These are phyloP conservation scores for Volvox reticuliferus DNA, from an alignment of 139 green algal genomes.

Conservation along the genomic window DNA sequence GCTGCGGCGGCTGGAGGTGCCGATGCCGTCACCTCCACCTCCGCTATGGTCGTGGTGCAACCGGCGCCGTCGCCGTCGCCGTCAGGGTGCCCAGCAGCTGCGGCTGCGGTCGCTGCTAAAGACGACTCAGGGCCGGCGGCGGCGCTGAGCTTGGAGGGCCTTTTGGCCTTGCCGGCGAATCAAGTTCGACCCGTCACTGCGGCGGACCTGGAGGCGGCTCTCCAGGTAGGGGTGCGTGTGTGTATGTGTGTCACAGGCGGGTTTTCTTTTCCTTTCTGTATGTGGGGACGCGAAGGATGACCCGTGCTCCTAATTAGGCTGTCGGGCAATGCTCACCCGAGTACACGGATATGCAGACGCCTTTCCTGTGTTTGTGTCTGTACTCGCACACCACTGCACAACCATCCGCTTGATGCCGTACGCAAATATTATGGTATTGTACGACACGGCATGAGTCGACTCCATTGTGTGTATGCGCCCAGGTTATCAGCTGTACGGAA, in stretches of 20 bases:
- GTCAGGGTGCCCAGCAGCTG: too few species aligned
- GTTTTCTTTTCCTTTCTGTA: background rate
- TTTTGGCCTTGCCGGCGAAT: conserved; percentile 6
- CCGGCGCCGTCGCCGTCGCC: background rate
- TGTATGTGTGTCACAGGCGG: too few species aligned
- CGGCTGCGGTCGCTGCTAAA: background rate
- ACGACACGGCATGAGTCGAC: background rate
- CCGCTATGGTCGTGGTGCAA: too few species aligned
- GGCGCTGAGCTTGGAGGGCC: background rate
- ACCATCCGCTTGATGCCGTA: too few species aligned
- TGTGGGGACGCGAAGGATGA: too few species aligned
- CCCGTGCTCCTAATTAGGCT: too few species aligned
- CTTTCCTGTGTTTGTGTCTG: background rate
- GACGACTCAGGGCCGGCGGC: background rate
- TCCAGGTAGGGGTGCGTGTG: background rate
- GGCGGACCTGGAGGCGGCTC: conserved; percentile 50
- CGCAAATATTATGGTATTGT: background rate
- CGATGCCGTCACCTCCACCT: background rate
- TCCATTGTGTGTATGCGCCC: background rate
- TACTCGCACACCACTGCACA: background rate
- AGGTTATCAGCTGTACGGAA: conserved; percentile 53
- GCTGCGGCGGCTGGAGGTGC: background rate
- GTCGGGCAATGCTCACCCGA: background rate
- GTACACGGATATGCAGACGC: background rate
- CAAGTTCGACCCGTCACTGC: conserved; percentile 6